Percentiles rank a stretch among this genome's conserved stretches.
phyloP scores from a whole-genome alignment of 2,329 filamentous ascomycete genomes.

The Penicillium sumatraense region DNA sequence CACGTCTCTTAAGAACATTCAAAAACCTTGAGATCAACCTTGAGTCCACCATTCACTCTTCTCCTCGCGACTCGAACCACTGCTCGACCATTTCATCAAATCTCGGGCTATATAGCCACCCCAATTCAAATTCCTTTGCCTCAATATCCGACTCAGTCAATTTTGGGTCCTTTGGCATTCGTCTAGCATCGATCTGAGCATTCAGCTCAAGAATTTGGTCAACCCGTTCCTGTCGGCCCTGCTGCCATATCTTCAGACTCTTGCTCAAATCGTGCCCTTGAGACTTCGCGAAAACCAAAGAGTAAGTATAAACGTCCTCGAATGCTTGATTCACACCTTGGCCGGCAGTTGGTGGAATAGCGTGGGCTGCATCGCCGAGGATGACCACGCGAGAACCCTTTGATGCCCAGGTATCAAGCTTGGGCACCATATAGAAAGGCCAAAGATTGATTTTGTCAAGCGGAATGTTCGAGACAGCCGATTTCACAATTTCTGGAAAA shows the following conservation, averaged over 20 bases:
- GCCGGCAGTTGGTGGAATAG: constrained; percentile 64
- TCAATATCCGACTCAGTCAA: constrained; percentile 17
- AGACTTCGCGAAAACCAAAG: constrained; percentile 43
- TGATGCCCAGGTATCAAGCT: constrained; percentile 52
- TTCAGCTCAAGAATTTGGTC: constrained; percentile 56
- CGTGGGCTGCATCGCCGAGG: constrained; percentile 67
- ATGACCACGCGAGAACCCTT: constrained; percentile 47
- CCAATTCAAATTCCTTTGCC: constrained; percentile 40
- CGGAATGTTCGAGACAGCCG: constrained; percentile 44
- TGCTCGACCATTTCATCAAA: constrained; percentile 42
- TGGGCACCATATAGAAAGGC: constrained; percentile 56
- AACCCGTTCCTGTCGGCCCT: constrained; percentile 53
- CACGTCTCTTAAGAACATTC: too few relatives aligned
- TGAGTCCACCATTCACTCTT: neutral
- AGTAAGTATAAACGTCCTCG: constrained; percentile 56
- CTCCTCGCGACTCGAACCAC: constrained; percentile 23
- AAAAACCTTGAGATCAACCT: too few relatives aligned
- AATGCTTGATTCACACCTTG: constrained; percentile 64
- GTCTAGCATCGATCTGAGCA: constrained; percentile 52
- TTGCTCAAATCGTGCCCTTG: constrained; percentile 26
- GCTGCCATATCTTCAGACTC: constrained; percentile 52
- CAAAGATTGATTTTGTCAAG: constrained; percentile 50
- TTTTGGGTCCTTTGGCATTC: constrained; percentile 43
- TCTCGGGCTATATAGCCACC: constrained; percentile 50
- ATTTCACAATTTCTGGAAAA: constrained; percentile 42